phyloP scores from a whole-genome alignment of 2,329 filamentous ascomycete species.

The Aspergillus alliaceus region DNA sequence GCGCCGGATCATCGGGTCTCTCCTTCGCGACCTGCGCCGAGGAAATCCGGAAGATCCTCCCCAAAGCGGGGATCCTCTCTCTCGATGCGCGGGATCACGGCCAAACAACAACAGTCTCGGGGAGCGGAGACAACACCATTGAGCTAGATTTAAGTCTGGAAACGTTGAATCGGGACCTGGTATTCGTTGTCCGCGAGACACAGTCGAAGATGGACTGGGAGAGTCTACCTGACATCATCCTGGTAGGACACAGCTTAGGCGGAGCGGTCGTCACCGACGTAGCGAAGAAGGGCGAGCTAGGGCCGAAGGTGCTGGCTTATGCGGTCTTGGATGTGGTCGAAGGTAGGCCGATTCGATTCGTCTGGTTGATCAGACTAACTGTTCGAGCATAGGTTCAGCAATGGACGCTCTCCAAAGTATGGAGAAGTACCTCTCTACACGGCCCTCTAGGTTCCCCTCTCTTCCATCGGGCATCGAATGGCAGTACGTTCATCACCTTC shows the following conservation, averaged over 20 bases:
- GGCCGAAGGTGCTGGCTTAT: slow-evolving; percentile 73
- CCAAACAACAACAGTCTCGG: slow-evolving; percentile 48
- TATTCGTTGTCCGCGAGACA: slow-evolving; percentile 67
- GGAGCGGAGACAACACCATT: slow-evolving; percentile 20
- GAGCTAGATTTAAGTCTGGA: slow-evolving; percentile 68
- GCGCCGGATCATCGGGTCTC: slow-evolving; percentile 87
- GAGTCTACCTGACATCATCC: slow-evolving; percentile 69
- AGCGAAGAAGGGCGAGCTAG: slow-evolving; percentile 67
- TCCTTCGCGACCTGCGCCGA: slow-evolving; percentile 82
- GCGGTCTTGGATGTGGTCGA: slow-evolving; percentile 94
- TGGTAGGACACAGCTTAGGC: slow-evolving; percentile 90
- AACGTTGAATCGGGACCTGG: slow-evolving; percentile 71
- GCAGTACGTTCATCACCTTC: slow-evolving; percentile 57
- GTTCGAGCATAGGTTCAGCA: slow-evolving; percentile 78
- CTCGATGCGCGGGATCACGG: slow-evolving; percentile 88
- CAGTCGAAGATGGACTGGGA: slow-evolving; percentile 70
- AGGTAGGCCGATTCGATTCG: slow-evolving; percentile 45
- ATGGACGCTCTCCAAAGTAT: slow-evolving; percentile 94
- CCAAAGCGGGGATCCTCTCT: slow-evolving; percentile 79
- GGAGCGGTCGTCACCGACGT: slow-evolving; percentile 87
- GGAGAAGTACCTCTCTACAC: slow-evolving; percentile 83
- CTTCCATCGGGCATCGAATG: slow-evolving; percentile 83
- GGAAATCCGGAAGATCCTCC: slow-evolving; percentile 74
- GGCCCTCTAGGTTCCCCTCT: slow-evolving; percentile 76
- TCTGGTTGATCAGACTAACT: too few species aligned